Conservation (phyloP, 2,329 filamentous ascomycete species). For the Bipolaris cookei region DNA sequence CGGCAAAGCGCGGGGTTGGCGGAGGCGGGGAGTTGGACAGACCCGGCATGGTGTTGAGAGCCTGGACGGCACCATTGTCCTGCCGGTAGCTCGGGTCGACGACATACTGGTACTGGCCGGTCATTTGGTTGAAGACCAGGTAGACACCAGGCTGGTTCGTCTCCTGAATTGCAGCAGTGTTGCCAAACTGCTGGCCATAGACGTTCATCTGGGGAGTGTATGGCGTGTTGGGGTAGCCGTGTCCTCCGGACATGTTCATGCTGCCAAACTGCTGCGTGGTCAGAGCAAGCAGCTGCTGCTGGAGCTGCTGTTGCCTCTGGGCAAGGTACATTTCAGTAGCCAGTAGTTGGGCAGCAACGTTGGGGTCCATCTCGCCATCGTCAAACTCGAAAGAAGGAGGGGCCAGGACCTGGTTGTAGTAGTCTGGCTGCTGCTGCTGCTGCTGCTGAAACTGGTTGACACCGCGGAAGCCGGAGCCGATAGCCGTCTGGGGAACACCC, state of each 20-base stretch:
- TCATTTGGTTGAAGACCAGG: slow-evolving; percentile 83
- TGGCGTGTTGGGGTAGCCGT: slow-evolving; percentile 60
- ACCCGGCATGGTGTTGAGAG: slow-evolving; percentile 33
- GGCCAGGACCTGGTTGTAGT: slow-evolving; percentile 86
- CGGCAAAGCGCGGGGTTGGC: slow-evolving; percentile 48
- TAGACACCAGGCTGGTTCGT: slow-evolving; percentile 78
- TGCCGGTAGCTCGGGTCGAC: slow-evolving; percentile 69
- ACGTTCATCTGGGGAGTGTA: slow-evolving; percentile 62
- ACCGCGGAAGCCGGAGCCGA: slow-evolving; percentile 59
- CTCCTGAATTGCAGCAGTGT: slow-evolving; percentile 68
- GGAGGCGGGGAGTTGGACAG: slow-evolving; percentile 59
- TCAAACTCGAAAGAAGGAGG: slow-evolving; percentile 79
- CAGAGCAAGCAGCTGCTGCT: slow-evolving; percentile 87
- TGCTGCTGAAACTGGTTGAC: slow-evolving; percentile 52
- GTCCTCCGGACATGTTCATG: slow-evolving; percentile 67
- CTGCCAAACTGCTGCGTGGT: slow-evolving; percentile 63
- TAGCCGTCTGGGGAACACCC: slow-evolving; percentile 64
- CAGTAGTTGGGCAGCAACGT: slow-evolving; percentile 84
- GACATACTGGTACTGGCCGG: slow-evolving; percentile 82
- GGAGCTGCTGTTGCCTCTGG: slow-evolving; percentile 91
- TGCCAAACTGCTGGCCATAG: slow-evolving; percentile 71
- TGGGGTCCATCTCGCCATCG: slow-evolving; percentile 80
- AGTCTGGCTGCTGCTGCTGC: slow-evolving; percentile 52
- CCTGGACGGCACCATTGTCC: slow-evolving; percentile 33
- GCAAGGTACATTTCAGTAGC: slow-evolving; percentile 91